Percentiles rank a stretch among this genome's conserved stretches.
phyloP scores from a whole-genome alignment of 169 alveolate genomes.

The Cryptosporidium meleagridis region DNA sequence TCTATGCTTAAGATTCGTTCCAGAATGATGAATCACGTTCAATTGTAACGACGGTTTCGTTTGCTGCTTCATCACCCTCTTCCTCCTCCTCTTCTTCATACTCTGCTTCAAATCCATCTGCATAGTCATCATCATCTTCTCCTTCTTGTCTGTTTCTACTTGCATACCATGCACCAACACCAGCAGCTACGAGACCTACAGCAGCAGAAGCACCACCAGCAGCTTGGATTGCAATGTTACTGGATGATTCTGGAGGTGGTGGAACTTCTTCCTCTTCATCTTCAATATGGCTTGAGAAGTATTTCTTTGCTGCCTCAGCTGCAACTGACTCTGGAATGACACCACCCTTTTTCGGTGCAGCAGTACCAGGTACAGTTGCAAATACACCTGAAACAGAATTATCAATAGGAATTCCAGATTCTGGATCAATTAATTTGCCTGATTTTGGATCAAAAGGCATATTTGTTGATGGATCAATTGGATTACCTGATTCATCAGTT shows the following conservation, averaged over 20 bases:
- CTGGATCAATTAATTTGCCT: constrained; percentile 65
- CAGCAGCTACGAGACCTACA: constrained; percentile 70
- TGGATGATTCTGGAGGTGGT: constrained; percentile 29
- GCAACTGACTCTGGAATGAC: constrained; percentile 71
- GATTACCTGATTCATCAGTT: background rate
- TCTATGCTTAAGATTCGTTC: constrained; percentile 60
- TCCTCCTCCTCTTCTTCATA: constrained; percentile 70
- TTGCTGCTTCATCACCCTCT: constrained; percentile 69
- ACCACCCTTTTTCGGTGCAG: constrained; percentile 73
- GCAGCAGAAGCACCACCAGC: constrained; percentile 78
- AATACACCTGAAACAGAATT: constrained; percentile 67
- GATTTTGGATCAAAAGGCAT: constrained; percentile 50
- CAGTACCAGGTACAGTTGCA: constrained; percentile 55
- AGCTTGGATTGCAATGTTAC: constrained; percentile 67
- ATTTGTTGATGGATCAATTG: constrained; percentile 73
- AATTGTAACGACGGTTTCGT: constrained; percentile 69
- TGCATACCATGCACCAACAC: constrained; percentile 77
- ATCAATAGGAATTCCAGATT: constrained; percentile 31
- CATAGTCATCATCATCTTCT: constrained; percentile 73
- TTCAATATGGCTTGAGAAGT: constrained; percentile 5
- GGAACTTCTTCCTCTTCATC: background rate
- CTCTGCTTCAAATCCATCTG: constrained; percentile 75
- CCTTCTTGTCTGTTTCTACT: constrained; percentile 65
- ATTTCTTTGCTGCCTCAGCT: constrained; percentile 42
- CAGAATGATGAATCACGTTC: constrained; percentile 75